Evolutionary conservation across 2,329 filamentous ascomycete genomes (phyloP).

Genomic region (Fusarium cyanostomum): DNA sequence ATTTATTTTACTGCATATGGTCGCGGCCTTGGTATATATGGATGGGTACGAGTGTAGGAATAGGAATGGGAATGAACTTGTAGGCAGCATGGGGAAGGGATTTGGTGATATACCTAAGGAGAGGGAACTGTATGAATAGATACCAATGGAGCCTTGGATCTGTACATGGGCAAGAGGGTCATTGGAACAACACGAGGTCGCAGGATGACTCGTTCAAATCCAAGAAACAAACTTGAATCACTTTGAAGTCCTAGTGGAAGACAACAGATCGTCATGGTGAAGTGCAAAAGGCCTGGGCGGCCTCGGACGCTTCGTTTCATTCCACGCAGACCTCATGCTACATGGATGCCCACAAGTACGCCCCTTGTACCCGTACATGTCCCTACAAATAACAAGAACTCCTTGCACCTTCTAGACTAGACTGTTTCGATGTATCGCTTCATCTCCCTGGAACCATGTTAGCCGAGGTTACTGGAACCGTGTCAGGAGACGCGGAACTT

Average conservation of each 20-base stretch:
- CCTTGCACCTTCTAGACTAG: slow-evolving; percentile 27
- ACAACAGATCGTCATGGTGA: background rate
- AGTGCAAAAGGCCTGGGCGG: background rate
- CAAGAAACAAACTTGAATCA: background rate
- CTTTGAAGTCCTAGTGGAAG: background rate
- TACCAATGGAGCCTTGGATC: background rate
- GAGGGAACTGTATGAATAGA: background rate
- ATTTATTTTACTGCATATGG: background rate
- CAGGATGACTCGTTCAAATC: background rate
- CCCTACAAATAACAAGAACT: slow-evolving; percentile 18
- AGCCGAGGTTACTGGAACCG: background rate
- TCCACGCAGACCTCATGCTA: slow-evolving; percentile 15
- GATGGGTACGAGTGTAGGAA: background rate
- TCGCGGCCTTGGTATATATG: background rate
- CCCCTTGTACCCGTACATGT: slow-evolving; percentile 20
- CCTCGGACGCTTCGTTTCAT: slow-evolving; percentile 11
- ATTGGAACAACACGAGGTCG: background rate
- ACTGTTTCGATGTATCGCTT: slow-evolving; percentile 83
- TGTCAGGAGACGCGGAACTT: slow-evolving; percentile 51
- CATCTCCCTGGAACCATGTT: slow-evolving; percentile 68
- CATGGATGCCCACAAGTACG: slow-evolving; percentile 27
- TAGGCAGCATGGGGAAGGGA: background rate
- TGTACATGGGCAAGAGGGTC: background rate
- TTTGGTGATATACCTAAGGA: background rate
- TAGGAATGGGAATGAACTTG: background rate